phyloP scores from a whole-genome alignment of 768 basidiomycete species.

The Auriscalpium vulgare region DNA sequence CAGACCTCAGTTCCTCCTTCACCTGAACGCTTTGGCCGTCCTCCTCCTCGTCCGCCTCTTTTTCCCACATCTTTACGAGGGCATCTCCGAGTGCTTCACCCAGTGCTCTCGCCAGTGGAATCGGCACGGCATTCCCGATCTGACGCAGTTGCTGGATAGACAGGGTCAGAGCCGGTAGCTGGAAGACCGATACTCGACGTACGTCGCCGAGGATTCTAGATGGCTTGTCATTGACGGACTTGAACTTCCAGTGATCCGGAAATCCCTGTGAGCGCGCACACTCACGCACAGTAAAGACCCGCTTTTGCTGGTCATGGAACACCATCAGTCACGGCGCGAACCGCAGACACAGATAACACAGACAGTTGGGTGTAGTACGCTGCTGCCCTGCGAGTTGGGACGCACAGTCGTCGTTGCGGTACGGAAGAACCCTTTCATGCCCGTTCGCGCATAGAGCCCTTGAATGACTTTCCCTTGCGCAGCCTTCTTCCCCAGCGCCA shows the following conservation, averaged over 20 bases:
- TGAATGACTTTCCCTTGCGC: not conserved
- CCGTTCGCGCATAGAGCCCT: constrained; percentile 54
- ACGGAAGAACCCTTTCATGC: constrained; percentile 43
- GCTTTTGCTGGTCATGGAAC: constrained; percentile 47
- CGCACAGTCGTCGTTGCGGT: constrained; percentile 53
- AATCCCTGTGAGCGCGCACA: constrained; percentile 70
- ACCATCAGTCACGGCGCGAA: not conserved
- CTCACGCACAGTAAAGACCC: constrained; percentile 35
- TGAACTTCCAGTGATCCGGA: constrained; percentile 60
- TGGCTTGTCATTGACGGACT: constrained; percentile 33
- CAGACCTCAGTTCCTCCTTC: no score
- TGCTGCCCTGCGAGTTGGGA: constrained; percentile 43
- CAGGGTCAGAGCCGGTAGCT: not conserved
- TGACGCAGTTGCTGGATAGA: constrained; percentile 56
- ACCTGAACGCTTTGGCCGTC: not conserved
- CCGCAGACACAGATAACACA: constrained; percentile 9
- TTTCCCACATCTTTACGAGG: constrained; percentile 26
- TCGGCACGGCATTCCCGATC: constrained; percentile 76
- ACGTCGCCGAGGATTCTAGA: constrained; percentile 43
- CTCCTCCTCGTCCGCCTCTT: not conserved
- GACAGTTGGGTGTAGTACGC: constrained; percentile 40
- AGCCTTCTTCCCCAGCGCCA: constrained; percentile 16
- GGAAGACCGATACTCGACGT: constrained; percentile 17
- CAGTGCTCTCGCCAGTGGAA: constrained; percentile 58
- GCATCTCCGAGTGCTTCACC: constrained; percentile 40